Base-by-base conservation (phyloP, 129 eudicot species). In the Deinandra increscens region DNA sequence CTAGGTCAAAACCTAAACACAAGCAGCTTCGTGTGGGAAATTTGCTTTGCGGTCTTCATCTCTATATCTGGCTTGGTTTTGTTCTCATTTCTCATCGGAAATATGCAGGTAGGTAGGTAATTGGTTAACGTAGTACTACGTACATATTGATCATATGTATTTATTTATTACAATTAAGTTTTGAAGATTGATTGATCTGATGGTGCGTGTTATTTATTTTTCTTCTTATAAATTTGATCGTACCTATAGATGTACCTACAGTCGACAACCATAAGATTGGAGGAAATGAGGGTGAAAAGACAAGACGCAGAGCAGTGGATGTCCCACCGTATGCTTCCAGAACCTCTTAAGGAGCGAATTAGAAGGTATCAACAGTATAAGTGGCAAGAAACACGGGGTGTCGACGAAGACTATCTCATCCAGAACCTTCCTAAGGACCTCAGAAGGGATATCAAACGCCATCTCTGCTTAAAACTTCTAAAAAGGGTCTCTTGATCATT, bases 361-460 rank as follows among this genome's bases (percentile, higher is more conserved):
- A 87, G 97, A 78, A 82, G 97, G 29, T 94, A 87, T 66, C 96
- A 89, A 71, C 99, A 94, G 34, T 94, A 94, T 69, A 89, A 87
- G 64, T 94, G 99, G 99, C 99, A 89, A 82, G 97, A 87, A 85
- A 94, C 97, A 19, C 78, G 99, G 77, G 99, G 99, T 37, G 99
- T 90, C 51, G 99, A 94, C 63, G 99, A 94, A 81, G 96, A 94
- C 64, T 83, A 76, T 73, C 74, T 94, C 70, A 81, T 87, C 66
- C 82, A 61, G 11, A 87, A 85, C 75, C 99, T 94, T 69, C 97
- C 99, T 13, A 94, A 87, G 82, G 99, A 94, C 81, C 93, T 94
- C 68, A 82, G 99, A 80, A 78, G 99, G 76, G 99, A 94, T 63
- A 94, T 94, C 55, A 89, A 94, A 51, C 97, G 99, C 19, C 99